A percentile compares a stretch with the other conserved stretches of the same genome.
Conservation (phyloP, 257 asterid genomes). For the Parsonsia alboflavescens region DNA sequence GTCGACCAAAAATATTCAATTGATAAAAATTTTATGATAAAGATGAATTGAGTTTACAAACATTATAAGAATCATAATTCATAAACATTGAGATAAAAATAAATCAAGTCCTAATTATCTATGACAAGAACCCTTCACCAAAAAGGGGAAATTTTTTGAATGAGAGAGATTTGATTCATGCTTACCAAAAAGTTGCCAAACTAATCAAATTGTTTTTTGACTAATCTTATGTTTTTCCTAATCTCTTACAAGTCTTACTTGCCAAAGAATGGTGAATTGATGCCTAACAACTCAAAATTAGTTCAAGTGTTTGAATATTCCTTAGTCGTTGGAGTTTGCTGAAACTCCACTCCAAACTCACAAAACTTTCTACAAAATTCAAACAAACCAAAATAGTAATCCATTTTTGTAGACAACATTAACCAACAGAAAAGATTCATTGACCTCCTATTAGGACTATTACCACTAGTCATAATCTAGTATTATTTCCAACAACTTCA, state of each 20-base stretch:
- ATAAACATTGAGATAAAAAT: too few species aligned
- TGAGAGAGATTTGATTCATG: background rate
- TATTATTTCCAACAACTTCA: background rate
- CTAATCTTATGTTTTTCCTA: background rate
- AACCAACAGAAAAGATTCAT: background rate
- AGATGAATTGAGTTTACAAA: too few species aligned
- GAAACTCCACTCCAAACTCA: conserved; percentile 11
- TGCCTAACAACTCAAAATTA: conserved; percentile 1
- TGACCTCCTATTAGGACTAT: background rate
- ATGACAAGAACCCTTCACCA: background rate
- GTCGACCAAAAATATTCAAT: too few species aligned
- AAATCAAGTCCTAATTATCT: background rate
- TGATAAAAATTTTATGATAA: too few species aligned
- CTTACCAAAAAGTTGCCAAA: background rate
- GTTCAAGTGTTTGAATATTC: conserved; percentile 2
- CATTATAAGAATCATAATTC: too few species aligned
- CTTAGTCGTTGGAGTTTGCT: conserved; percentile 5
- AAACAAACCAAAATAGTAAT: background rate
- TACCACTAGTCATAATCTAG: background rate
- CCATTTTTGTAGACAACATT: background rate
- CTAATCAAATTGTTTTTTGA: background rate
- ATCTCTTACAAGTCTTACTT: too few species aligned
- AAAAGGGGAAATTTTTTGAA: background rate
- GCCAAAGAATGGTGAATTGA: background rate
- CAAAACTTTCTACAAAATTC: background rate